Evolutionary conservation across 768 basidiomycete species (phyloP).

Genomic region (Rhizopogon vinicolor): DNA sequence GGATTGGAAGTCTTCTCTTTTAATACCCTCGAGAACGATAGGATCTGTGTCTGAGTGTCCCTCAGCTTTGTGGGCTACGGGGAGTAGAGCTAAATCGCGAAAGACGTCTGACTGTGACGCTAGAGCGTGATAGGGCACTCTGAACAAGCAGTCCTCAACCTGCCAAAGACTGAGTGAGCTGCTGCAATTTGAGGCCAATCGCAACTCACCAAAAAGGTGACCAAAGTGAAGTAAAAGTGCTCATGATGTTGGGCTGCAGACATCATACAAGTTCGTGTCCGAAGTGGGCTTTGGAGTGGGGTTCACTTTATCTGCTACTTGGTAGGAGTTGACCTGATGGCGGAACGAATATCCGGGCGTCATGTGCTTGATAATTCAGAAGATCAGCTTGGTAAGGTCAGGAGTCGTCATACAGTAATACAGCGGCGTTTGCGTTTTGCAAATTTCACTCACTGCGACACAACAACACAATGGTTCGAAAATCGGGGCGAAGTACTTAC

Average conservation of each 20-base stretch:
- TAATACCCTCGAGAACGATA: slow-evolving; percentile 18
- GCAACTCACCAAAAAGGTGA: not conserved
- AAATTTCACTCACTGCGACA: too few relatives aligned
- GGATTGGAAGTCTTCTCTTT: slow-evolving; percentile 18
- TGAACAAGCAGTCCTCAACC: slow-evolving; percentile 25
- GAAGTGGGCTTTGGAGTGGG: too few relatives aligned
- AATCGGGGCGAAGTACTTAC: too few relatives aligned
- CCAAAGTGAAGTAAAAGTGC: slow-evolving; percentile 7
- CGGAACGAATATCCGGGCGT: too few relatives aligned
- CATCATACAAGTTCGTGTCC: not conserved
- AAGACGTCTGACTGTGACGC: slow-evolving; percentile 23
- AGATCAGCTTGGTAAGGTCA: too few relatives aligned
- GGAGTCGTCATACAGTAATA: too few relatives aligned
- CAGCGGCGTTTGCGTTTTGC: too few relatives aligned
- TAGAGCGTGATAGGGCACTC: slow-evolving; percentile 17
- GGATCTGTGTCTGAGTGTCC: slow-evolving; percentile 16
- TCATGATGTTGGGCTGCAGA: not conserved
- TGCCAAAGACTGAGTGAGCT: not conserved
- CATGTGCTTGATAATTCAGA: too few relatives aligned
- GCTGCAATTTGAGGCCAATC: not conserved
- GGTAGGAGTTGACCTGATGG: too few relatives aligned
- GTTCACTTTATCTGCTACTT: too few relatives aligned
- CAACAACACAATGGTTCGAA: too few relatives aligned
- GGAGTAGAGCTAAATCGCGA: slow-evolving; percentile 20
- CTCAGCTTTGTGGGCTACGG: slow-evolving; percentile 9